Conservation (phyloP, 2,329 filamentous ascomycete species). For the Penicillium sp. region DNA sequence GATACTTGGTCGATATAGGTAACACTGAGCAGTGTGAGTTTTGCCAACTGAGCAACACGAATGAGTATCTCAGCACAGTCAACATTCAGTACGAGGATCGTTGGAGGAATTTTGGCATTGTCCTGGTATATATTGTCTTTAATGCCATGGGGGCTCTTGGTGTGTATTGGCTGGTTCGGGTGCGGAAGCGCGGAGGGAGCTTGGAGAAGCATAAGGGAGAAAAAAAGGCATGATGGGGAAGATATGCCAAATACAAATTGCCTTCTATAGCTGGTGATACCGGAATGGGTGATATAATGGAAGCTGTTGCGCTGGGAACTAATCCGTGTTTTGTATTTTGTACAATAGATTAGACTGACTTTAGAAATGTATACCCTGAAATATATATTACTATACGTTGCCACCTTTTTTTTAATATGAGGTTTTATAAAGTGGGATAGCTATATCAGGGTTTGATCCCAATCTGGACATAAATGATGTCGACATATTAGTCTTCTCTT, state of each 20-base stretch:
- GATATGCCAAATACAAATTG: not conserved
- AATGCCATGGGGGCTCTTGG: not conserved
- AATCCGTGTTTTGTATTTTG: too few relatives aligned
- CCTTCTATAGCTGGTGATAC: not conserved
- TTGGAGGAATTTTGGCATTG: not conserved
- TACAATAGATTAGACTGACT: too few relatives aligned
- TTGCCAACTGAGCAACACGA: not conserved
- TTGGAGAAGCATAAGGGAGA: not conserved
- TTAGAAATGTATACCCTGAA: too few relatives aligned
- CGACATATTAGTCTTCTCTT: too few relatives aligned
- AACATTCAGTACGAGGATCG: not conserved
- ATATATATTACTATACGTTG: too few relatives aligned
- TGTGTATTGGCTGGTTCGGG: not conserved
- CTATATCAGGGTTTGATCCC: too few relatives aligned
- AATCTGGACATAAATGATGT: too few relatives aligned
- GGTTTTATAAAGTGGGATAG: too few relatives aligned
- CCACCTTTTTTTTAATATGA: too few relatives aligned
- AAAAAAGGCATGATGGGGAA: not conserved
- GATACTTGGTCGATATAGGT: not conserved
- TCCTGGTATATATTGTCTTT: not conserved
- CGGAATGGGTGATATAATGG: too few relatives aligned
- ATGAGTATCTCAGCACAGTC: not conserved
- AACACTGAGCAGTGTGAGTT: not conserved
- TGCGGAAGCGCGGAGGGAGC: not conserved
- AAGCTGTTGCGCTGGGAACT: too few relatives aligned